Conservation (phyloP, 257 asterid genomes). For the Solanum lycopersicoides region DNA sequence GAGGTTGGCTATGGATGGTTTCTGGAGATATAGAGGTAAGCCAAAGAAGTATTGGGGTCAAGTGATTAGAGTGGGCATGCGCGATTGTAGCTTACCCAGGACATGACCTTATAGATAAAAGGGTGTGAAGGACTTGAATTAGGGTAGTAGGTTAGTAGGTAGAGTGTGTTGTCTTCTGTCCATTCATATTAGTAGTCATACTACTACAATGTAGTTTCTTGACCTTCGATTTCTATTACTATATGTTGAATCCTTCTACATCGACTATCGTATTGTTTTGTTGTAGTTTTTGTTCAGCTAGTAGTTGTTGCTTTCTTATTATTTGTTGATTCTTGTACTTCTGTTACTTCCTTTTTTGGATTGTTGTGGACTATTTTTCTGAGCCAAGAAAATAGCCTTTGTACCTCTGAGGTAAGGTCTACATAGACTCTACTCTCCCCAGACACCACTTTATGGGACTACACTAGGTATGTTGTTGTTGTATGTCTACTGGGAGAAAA, state of each 20-base stretch:
- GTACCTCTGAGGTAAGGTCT: background rate
- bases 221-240: background rate
- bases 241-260: background rate
- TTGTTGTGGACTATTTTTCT: background rate
- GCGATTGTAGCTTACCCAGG: background rate
- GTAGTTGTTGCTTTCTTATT: background rate
- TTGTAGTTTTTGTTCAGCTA: background rate
- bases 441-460: background rate
- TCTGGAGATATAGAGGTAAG: background rate
- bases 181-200: background rate
- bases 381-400: background rate
- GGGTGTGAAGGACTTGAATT: background rate
- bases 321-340: background rate
- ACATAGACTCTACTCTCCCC: background rate
- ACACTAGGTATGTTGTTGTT: background rate
- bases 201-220: background rate
- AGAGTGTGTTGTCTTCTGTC: background rate
- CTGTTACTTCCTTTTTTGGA: background rate
- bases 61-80: background rate
- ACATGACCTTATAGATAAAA: background rate
- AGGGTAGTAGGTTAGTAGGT: background rate
- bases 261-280: background rate
- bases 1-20: background rate
- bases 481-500: background rate
- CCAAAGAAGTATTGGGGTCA: background rate